Evolutionary conservation across 2,329 filamentous ascomycete genomes (phyloP), one percentile per base, ranked within the genome.

Genomic region (Emmonsiellopsis sp.): DNA sequence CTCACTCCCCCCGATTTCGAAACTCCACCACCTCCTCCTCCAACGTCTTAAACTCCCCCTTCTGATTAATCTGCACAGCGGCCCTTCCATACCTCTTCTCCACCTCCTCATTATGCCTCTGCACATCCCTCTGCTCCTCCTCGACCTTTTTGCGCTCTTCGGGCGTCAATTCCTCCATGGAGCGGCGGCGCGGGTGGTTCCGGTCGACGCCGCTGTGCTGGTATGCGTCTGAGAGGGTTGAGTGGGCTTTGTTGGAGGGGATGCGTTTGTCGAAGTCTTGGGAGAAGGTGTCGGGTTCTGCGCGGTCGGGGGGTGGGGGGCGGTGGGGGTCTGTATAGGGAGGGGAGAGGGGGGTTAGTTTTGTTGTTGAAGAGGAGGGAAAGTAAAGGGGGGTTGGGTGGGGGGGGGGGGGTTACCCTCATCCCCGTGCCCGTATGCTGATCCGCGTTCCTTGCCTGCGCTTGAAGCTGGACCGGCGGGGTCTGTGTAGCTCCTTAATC

Each of bases 41-140:
- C 51, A 58, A 44, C 11, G 50, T 41, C 35, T 43, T 44, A 32
- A 52, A 13, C 35, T 57, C 51, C 5, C 50, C 53, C 8, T 55
- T 40, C 32, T 58, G 15, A n/a, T 54, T 53, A 30, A 58, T 45
- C 46, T 59, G 57, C 32, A 9, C 53, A 13, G 34, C 52, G 7
- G 56, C 54, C 50, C 54, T 53, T 43, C 54, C 56, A 49, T 60
- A 55, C 37, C 58, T 56, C 9, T 40, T 40, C 30, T 58, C 56
- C 13, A 60, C 49, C 15, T 60, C 58, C 35, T 57, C 51, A 49
- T 60, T 60, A 51, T 60, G 58, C n/a, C 45, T 55, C 26, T 50
- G 45, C 3, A 60, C 56, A n/a, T 56, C 54, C 15, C 54, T 47
- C 41, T 57, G 49, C 26, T 43, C 9, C 13, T 54, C 30, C 10